These are phyloP conservation scores for Boletus coccyginus DNA, from an alignment of 768 basidiomycete species.

Conservation along the genomic window DNA sequence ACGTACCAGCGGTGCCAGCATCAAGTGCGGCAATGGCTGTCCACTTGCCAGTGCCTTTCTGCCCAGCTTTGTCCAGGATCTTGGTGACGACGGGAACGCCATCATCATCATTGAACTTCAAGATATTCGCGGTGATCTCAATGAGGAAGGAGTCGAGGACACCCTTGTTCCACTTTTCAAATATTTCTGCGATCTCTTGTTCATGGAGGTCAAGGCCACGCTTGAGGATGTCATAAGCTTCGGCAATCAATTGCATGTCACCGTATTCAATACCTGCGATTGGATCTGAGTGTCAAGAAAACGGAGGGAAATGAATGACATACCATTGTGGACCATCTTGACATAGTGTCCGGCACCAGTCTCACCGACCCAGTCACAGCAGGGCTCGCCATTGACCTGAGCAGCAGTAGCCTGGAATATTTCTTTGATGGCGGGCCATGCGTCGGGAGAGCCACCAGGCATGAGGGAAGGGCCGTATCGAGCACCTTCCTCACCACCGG, in stretches of 20 bases:
- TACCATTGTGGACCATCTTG: constrained; percentile 99
- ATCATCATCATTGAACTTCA: constrained; percentile 96
- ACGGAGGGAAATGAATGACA: constrained; percentile 13
- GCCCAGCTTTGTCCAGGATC: constrained; percentile 94
- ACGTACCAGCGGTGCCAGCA: constrained; percentile 77
- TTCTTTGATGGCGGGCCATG: constrained; percentile 96
- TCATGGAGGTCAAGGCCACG: constrained; percentile 87
- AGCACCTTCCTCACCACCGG: constrained; percentile 99
- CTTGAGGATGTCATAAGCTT: constrained; percentile 98
- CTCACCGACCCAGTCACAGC: constrained; percentile 99
- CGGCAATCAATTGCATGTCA: constrained; percentile 99
- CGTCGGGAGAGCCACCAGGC: constrained; percentile 93
- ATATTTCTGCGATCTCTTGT: constrained; percentile 92
- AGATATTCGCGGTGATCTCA: constrained; percentile 96
- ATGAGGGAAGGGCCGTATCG: constrained; percentile 96
- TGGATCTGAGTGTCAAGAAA: constrained; percentile 2
- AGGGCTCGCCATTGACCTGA: constrained; percentile 91
- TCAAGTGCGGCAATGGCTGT: constrained; percentile 97
- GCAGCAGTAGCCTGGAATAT: constrained; percentile 99
- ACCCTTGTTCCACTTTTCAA: constrained; percentile 95
- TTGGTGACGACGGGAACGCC: constrained; percentile 88
- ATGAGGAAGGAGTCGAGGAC: constrained; percentile 99
- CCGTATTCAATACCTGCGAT: constrained; percentile 93
- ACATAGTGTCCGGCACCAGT: constrained; percentile 96
- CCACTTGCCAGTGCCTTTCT: constrained; percentile 99